A percentile compares a stretch with the other conserved stretches of the same genome.
Evolutionary conservation across 2,329 filamentous ascomycete species (phyloP).

Genomic region (Fusarium scirpi): DNA sequence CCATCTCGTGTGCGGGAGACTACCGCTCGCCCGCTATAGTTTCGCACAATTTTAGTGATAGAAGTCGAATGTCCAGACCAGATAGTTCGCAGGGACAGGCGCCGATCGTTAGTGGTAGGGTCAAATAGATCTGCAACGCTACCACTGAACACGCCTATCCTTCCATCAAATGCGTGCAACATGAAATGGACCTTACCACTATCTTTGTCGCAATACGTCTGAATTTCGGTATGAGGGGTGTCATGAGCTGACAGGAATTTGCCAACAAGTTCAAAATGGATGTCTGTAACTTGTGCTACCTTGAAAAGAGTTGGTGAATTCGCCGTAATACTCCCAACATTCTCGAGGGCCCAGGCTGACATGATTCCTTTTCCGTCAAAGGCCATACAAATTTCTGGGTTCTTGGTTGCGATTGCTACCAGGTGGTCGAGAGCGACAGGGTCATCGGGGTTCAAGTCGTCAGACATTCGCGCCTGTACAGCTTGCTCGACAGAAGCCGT

Average conservation of each 20-base stretch:
- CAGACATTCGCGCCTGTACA: slow-evolving; percentile 69
- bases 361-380: slow-evolving; percentile 87
- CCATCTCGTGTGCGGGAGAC: slow-evolving; percentile 83
- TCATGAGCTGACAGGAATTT: slow-evolving; percentile 45
- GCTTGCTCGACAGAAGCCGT: slow-evolving; percentile 80
- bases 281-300: slow-evolving; percentile 79
- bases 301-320: slow-evolving; percentile 82
- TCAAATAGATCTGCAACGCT: slow-evolving; percentile 85
- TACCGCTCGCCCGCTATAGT: slow-evolving; percentile 81
- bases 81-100: slow-evolving; percentile 71
- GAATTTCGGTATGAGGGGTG: slow-evolving; percentile 71
- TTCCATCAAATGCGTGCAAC: slow-evolving; percentile 86
- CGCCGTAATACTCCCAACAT: slow-evolving; percentile 77
- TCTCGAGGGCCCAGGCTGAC: slow-evolving; percentile 93
- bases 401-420: slow-evolving; percentile 85
- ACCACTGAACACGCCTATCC: slow-evolving; percentile 83
- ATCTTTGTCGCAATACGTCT: slow-evolving; percentile 76
- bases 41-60: slow-evolving; percentile 88
- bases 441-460: slow-evolving; percentile 70
- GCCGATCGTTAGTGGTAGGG: slow-evolving; percentile 69
- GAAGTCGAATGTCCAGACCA: slow-evolving; percentile 88
- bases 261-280: slow-evolving; percentile 62
- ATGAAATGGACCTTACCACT: slow-evolving; percentile 78
- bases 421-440: slow-evolving; percentile 81
- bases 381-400: slow-evolving; percentile 87